Evolutionary conservation across 257 asterid species (phyloP).

Genomic region (Salvia splendens): DNA sequence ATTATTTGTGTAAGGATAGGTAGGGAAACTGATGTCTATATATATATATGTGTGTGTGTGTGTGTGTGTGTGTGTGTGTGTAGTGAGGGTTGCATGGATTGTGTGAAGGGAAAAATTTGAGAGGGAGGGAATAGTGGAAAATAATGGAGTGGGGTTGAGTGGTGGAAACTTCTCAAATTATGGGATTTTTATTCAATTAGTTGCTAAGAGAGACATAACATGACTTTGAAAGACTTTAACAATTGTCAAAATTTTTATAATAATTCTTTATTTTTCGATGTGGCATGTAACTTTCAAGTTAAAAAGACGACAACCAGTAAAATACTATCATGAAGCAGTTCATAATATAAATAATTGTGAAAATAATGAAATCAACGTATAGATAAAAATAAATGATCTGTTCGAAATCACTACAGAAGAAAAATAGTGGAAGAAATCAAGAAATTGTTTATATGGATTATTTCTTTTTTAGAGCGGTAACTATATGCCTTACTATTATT

Average conservation of each 20-base stretch:
- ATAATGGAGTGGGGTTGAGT: slow-evolving; percentile 31
- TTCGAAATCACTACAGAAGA: no score
- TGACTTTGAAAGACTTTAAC: no score
- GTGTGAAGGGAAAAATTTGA: not conserved
- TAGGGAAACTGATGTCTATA: not conserved
- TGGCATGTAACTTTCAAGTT: no score
- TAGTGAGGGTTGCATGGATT: slow-evolving; percentile 25
- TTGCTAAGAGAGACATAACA: not conserved
- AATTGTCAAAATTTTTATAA: not conserved
- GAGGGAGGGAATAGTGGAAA: not conserved
- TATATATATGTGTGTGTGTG: not conserved
- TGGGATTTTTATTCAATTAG: not conserved
- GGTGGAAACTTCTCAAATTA: slow-evolving; percentile 27
- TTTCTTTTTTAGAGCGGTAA: no score
- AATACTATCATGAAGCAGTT: no score
- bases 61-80: slow-evolving; percentile 4
- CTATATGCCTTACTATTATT: not conserved
- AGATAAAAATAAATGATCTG: no score
- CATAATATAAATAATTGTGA: no score
- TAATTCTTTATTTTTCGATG: not conserved
- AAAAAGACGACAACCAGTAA: no score
- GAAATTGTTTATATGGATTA: no score
- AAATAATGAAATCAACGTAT: no score
- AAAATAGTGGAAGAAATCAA: no score
- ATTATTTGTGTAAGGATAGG: not conserved